A percentile compares a stretch with the other conserved stretches of the same genome.
These are phyloP conservation scores for Lepidium sativum DNA, from an alignment of 345 rosid species.

Conservation along the genomic window DNA sequence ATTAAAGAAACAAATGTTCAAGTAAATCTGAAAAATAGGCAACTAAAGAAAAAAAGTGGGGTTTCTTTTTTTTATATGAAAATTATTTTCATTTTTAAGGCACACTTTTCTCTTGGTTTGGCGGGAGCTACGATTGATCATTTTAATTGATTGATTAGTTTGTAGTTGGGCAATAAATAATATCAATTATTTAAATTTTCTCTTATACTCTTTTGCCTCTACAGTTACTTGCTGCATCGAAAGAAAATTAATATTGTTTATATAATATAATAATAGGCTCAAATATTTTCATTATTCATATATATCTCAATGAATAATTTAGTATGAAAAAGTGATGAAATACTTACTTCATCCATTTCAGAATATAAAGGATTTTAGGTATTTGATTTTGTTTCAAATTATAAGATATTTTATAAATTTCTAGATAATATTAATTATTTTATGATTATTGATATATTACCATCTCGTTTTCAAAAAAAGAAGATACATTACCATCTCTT, in stretches of 20 bases:
- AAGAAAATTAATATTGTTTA: too few species aligned
- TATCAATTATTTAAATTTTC: background rate
- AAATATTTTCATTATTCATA: background rate
- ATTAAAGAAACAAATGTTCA: background rate
- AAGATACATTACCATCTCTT: too few species aligned
- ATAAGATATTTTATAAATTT: too few species aligned
- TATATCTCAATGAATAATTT: background rate
- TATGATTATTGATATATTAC: too few species aligned
- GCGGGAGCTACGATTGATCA: background rate
- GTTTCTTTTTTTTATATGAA: constrained; percentile 9
- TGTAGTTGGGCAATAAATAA: background rate
- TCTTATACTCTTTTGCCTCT: background rate
- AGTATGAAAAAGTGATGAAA: too few species aligned
- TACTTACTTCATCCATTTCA: too few species aligned
- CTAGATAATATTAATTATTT: too few species aligned
- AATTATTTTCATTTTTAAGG: constrained; percentile 16
- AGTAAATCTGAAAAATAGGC: background rate
- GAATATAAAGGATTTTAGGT: too few species aligned
- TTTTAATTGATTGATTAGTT: constrained; percentile 8
- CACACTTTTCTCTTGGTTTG: constrained; percentile 7
- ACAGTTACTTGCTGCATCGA: background rate
- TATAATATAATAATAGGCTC: background rate
- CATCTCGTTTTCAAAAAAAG: too few species aligned
- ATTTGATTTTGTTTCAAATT: too few species aligned
- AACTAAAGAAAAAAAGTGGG: background rate